Percentiles rank a stretch among this genome's conserved stretches.
These are phyloP conservation scores for Penicillium fimorum DNA, from an alignment of 495 filamentous ascomycete genomes.

Conservation along the genomic window DNA sequence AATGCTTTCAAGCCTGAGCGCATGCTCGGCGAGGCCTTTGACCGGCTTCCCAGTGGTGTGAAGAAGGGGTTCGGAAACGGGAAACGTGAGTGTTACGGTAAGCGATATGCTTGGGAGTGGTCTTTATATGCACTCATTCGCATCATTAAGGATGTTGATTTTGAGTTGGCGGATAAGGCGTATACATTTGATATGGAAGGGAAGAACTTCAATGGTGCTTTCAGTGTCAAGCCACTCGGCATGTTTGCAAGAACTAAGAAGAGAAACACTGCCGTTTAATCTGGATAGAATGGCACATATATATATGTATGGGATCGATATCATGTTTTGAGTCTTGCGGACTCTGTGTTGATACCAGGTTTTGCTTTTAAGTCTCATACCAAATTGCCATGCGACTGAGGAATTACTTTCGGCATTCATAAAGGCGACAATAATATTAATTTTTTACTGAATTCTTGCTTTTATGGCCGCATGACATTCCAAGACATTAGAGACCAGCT, in stretches of 20 bases:
- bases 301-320: not conserved
- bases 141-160: constrained; percentile 43
- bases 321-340: not conserved
- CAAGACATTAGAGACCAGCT: not conserved
- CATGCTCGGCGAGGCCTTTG: constrained; percentile 66
- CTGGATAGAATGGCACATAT: too few species aligned
- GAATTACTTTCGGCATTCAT: not conserved
- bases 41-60: constrained; percentile 53
- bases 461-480: not conserved
- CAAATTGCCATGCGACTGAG: not conserved
- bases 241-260: constrained; percentile 5
- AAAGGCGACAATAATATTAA: not conserved
- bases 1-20: constrained; percentile 64
- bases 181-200: constrained; percentile 30
- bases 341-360: not conserved
- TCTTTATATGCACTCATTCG: constrained; percentile 38
- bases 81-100: constrained; percentile 64
- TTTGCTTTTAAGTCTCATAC: not conserved
- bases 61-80: constrained; percentile 75
- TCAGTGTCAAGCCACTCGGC: constrained; percentile 33
- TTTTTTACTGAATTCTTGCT: not conserved
- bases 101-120: constrained; percentile 65
- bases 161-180: constrained; percentile 43
- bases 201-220: constrained; percentile 39
- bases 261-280: not conserved